Evolutionary conservation across 108 stramenopile species (phyloP), one percentile per base, ranked within the genome.

Genomic region (Cyclotella atomus): DNA sequence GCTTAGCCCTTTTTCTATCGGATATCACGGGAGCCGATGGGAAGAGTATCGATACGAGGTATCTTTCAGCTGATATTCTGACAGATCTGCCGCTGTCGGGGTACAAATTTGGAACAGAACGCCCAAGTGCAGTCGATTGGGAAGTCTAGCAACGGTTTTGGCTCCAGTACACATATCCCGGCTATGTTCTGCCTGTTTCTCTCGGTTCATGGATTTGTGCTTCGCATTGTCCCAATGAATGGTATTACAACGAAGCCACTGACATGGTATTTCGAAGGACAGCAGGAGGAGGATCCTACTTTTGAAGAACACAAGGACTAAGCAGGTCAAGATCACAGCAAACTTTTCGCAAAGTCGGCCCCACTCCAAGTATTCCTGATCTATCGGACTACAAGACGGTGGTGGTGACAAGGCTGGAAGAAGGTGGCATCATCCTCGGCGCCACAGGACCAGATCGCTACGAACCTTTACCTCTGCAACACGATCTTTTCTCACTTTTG

Each of bases 11-110:
- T 17, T 55, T 54, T n/a, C 14, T 68, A 9, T 68, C 67, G 1
- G 67, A 68, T 16, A 53, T 68, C 20, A 36, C 52, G 6, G 23
- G 12, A 0, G 53, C 67, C 1, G 35, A 54, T 38, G 53, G 67
- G 33, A 35, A 24, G 17, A 20, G 0, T 19, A 38, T 68, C n/a
- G 65, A 66, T 23, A 1, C 52, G 2, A 3, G n/a, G 2, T 52
- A 23, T 23, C 1, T 52, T 1, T 3, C 1, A 1, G 5, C 9
- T 1, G 9, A 1, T 23, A 2, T 52, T 5, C 9, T 21, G 3
- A 23, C 1, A 1, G n/a, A 21, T 23, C 21, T 9, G 1, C 52
- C 52, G 1, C n/a, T 52, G 52, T 52, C 52, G 0, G 20, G 2
- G 1, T 52, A 23, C 23, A 23, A 23, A 1, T 52, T 52, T 23